A percentile compares a stretch with the other conserved stretches of the same genome.
Evolutionary conservation across 2,329 filamentous ascomycete species (phyloP).

Genomic region (Ophidiomyces ophidiicola): DNA sequence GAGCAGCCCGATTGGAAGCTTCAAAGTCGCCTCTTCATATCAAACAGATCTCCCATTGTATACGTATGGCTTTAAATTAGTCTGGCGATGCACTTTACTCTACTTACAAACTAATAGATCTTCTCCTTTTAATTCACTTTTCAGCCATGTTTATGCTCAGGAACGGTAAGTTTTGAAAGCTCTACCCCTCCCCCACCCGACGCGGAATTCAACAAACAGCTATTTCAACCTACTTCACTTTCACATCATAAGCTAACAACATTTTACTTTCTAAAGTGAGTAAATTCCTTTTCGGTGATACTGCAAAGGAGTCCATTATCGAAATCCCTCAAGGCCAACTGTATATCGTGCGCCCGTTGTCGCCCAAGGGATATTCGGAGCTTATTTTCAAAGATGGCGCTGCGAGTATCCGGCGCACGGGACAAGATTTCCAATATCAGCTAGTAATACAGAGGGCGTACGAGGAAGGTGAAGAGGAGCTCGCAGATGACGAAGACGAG

Average conservation of each 20-base stretch:
- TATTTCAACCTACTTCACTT: neutral
- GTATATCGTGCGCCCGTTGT: slow-evolving; percentile 88
- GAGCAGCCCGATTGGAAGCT: neutral
- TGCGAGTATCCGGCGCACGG: slow-evolving; percentile 80
- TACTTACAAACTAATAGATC: too few species aligned
- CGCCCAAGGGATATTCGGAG: slow-evolving; percentile 94
- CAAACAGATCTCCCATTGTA: too few species aligned
- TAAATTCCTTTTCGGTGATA: slow-evolving; percentile 83
- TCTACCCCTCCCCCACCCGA: slow-evolving; percentile 18
- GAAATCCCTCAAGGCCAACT: slow-evolving; percentile 93
- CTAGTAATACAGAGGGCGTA: slow-evolving; percentile 92
- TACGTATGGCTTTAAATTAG: neutral
- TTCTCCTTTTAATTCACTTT: neutral
- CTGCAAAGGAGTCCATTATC: slow-evolving; percentile 82
- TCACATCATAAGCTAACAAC: slow-evolving; percentile 4
- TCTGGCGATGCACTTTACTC: slow-evolving; percentile 3
- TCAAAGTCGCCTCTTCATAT: neutral
- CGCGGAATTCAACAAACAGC: neutral
- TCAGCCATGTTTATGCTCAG: slow-evolving; percentile 45
- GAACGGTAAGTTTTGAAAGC: slow-evolving; percentile 36
- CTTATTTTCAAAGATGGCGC: slow-evolving; percentile 97
- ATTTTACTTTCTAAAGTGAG: slow-evolving; percentile 47
- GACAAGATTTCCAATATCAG: slow-evolving; percentile 93
- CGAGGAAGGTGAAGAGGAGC: slow-evolving; percentile 91
- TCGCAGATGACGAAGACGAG: slow-evolving; percentile 79